phyloP scores from a whole-genome alignment of 495 filamentous ascomycete genomes.

The Trichoderma erinaceum region DNA sequence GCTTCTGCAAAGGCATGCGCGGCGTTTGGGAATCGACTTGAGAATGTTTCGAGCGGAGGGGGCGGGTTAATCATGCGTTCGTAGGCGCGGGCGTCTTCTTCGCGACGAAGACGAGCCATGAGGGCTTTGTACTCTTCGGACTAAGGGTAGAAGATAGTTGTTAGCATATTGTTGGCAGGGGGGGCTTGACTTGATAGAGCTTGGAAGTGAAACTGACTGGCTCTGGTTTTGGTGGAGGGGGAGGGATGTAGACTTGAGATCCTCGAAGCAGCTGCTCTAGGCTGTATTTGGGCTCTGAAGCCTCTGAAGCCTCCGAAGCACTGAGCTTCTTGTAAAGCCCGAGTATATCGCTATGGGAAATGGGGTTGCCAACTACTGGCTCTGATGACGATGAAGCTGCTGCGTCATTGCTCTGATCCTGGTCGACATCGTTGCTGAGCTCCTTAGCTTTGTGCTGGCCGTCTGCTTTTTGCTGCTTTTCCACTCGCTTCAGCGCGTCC shows the following conservation, averaged over 20 bases:
- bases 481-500: conserved; percentile 45
- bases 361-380: conserved; percentile 55
- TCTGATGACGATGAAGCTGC: conserved; percentile 35
- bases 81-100: conserved; percentile 75
- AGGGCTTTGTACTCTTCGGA: conserved; percentile 79
- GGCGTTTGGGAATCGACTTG: conserved; percentile 50
- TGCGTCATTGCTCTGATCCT: conserved; percentile 26
- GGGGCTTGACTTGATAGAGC: background rate
- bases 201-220: conserved; percentile 51
- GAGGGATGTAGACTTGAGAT: conserved; percentile 66
- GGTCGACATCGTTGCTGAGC: conserved; percentile 36
- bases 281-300: conserved; percentile 26
- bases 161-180: conserved; percentile 15
- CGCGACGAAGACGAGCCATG: conserved; percentile 75
- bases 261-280: conserved; percentile 66
- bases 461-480: conserved; percentile 3
- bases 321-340: conserved; percentile 55
- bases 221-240: conserved; percentile 69
- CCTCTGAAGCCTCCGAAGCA: conserved; percentile 21
- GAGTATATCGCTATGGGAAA: conserved; percentile 76
- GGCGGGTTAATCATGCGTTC: conserved; percentile 61
- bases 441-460: conserved; percentile 3
- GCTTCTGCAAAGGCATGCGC: conserved; percentile 45
- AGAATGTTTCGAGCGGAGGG: conserved; percentile 49
- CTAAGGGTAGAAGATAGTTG: conserved; percentile 39